Conservation (phyloP, 345 rosid species). For the Toxicodendron radicans region DNA sequence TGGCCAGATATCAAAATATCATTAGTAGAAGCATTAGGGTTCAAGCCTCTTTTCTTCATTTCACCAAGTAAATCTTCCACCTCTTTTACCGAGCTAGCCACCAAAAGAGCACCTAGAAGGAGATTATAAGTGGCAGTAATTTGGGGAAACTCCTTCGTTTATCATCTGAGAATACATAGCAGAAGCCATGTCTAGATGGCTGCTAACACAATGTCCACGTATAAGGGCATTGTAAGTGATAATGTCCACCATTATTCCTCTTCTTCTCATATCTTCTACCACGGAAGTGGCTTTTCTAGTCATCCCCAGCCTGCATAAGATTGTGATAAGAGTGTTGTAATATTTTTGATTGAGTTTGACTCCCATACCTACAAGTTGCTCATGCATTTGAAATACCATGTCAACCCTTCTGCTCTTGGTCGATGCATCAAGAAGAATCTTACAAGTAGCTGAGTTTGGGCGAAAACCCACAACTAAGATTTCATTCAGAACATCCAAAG, state of each 20-base stretch:
- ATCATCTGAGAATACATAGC: conserved; percentile 54
- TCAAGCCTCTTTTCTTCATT: conserved; percentile 63
- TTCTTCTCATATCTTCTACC: conserved; percentile 50
- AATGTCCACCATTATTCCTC: conserved; percentile 50
- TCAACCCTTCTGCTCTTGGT: conserved; percentile 59
- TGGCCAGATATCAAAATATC: conserved; percentile 66
- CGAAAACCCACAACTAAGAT: conserved; percentile 47
- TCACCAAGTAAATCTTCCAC: conserved; percentile 50
- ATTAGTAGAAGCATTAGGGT: conserved; percentile 61
- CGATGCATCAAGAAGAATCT: conserved; percentile 49
- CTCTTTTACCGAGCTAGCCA: conserved; percentile 47
- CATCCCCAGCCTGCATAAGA: conserved; percentile 78
- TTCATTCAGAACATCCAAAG: conserved; percentile 50
- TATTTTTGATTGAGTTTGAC: conserved; percentile 50
- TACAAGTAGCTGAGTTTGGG: conserved; percentile 57
- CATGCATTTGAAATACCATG: conserved; percentile 52
- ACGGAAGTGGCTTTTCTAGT: conserved; percentile 63
- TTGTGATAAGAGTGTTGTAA: conserved; percentile 63
- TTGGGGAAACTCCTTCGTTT: conserved; percentile 53
- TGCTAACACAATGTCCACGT: conserved; percentile 58
- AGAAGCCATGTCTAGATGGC: conserved; percentile 53
- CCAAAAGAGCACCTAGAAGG: conserved; percentile 58
- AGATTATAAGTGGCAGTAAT: conserved; percentile 65
- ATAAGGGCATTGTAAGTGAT: conserved; percentile 74
- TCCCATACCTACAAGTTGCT: conserved; percentile 54